Evolutionary conservation across 1,139 yeast species (phyloP), one percentile per base, ranked within the genome.

Genomic region (Tardiomyces digboiensis): DNA sequence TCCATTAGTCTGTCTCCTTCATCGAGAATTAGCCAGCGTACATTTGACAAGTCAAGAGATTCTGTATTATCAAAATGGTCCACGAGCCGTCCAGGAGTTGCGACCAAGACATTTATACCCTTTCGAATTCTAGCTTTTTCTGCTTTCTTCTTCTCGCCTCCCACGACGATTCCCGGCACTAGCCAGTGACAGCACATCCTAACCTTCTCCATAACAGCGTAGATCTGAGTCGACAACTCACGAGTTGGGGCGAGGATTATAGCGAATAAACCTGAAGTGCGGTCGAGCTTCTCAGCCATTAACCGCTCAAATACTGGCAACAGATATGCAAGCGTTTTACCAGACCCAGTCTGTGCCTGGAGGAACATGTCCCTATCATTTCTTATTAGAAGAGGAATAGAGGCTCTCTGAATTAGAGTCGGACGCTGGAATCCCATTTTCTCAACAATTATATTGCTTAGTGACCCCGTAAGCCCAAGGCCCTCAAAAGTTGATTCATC

Each of bases 1-100:
- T 91, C 98, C 75, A 91, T 86, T 56, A 91, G 72, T 53, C 89
- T 76, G 65, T 91, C 98, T 61, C 97, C 98, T 71, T 91, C 98
- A 66, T 91, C 98, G 50, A 91, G 65, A 16, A 91, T 80, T 23
- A 89, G 74, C 76, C 88, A 91, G 55, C 96, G 71, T 41, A 89
- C 72, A 46, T 85, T 79, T 7, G 84, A 71, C 23, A 85, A 65
- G 52, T 87, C 81, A 48, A 88, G 73, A 19, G 82, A 76, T 47
- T 74, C 75, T 0, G 98, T 91, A 60, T 88, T 85, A 50, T 87
- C 95, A 53, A 91, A 78, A 67, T 91, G 98, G 62, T 91, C 98
- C 3, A 86, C 83, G 44, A 88, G 70, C 52, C 97, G 73, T 42
- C 97, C 97, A 1, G 97, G 97, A 0, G 97, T 88, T 18, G 93